phyloP scores from a whole-genome alignment of 306 rosid genomes.

The Pyrus pyrifolia region DNA sequence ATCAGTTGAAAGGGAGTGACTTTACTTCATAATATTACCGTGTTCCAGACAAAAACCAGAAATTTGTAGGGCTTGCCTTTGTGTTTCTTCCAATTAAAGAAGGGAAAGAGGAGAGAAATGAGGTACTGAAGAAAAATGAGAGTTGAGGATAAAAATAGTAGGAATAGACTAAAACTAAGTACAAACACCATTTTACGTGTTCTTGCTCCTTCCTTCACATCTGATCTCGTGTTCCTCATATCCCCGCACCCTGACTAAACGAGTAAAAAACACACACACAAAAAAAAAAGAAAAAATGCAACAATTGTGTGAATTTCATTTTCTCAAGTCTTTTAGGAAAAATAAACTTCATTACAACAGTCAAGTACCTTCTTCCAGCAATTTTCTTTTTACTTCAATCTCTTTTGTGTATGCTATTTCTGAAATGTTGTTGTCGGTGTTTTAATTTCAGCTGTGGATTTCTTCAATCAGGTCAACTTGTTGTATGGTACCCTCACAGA shows the following conservation, averaged over 20 bases:
- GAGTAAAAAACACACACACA: background rate
- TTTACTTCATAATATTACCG: background rate
- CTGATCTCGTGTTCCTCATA: background rate
- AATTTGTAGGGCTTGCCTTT: background rate
- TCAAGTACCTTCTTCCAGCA: background rate
- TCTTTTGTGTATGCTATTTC: constrained; percentile 7
- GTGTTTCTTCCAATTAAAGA: background rate
- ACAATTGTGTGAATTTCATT: background rate
- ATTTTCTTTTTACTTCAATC: constrained; percentile 1
- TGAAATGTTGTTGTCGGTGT: constrained; percentile 24
- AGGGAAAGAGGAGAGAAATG: background rate
- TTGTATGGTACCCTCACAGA: constrained; percentile 97
- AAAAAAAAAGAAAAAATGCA: too few relatives aligned
- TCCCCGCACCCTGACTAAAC: background rate
- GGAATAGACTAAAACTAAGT: background rate
- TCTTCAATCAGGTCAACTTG: constrained; percentile 99
- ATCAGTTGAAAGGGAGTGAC: background rate
- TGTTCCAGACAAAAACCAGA: background rate
- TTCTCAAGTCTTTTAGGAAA: constrained; percentile 1
- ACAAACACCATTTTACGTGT: background rate
- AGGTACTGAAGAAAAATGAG: background rate
- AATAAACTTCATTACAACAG: background rate
- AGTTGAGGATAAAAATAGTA: background rate
- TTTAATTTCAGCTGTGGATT: constrained; percentile 87
- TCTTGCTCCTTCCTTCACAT: background rate